These are phyloP conservation scores for Chloroidium sp. DNA, from an alignment of 163 green algal genomes.

Conservation along the genomic window DNA sequence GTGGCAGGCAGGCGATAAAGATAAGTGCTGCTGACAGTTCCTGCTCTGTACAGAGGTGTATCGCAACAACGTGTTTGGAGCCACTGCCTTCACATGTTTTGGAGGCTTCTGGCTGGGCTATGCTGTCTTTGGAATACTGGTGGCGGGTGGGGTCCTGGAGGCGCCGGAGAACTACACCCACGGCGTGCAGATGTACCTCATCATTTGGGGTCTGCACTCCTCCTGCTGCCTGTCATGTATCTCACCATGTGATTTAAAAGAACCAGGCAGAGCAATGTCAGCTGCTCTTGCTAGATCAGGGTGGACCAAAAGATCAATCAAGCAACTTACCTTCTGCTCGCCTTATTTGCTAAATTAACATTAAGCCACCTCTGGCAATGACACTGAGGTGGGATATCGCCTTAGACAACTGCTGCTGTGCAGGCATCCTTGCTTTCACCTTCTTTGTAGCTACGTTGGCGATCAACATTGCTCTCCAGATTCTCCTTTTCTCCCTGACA, in stretches of 20 bases:
- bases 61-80: slow-evolving; percentile 1
- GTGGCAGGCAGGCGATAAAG: too few species aligned
- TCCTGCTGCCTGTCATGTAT: neutral
- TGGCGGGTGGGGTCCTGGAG: neutral
- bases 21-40: too few species aligned
- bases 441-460: neutral
- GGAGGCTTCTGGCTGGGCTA: slow-evolving; percentile 1
- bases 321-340: neutral
- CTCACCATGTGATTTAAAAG: neutral
- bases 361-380: neutral
- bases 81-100: neutral
- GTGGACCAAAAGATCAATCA: too few species aligned
- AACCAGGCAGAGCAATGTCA: neutral
- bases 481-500: neutral
- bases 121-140: neutral
- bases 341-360: neutral
- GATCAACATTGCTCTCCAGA: neutral
- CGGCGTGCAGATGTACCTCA: neutral
- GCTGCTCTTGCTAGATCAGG: neutral
- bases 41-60: neutral
- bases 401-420: neutral
- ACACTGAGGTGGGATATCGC: neutral
- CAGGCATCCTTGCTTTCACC: neutral
- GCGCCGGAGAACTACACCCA: neutral
- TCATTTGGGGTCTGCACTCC: neutral